These are phyloP conservation scores for Solanum chaucha DNA, from an alignment of 257 asterid genomes.

Conservation along the genomic window DNA sequence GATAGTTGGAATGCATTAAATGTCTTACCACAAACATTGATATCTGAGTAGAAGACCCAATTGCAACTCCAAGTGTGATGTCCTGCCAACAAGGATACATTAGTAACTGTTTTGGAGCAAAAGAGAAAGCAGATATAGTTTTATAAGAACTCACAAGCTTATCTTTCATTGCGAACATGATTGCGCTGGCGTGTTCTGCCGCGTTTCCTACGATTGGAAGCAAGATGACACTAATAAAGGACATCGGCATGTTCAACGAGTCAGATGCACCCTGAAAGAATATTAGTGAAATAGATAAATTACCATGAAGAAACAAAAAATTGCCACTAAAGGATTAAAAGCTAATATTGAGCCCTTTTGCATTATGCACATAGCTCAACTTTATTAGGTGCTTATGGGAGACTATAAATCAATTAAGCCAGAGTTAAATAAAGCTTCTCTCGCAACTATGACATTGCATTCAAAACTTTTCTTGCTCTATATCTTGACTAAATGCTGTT, in stretches of 20 bases:
- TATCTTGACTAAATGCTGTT: background rate
- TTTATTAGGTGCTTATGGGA: background rate
- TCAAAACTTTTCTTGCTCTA: background rate
- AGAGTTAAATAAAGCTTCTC: background rate
- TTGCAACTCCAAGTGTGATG: conserved; percentile 78
- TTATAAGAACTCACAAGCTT: conserved; percentile 25
- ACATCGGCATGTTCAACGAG: conserved; percentile 71
- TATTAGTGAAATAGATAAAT: background rate
- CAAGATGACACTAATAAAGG: conserved; percentile 86
- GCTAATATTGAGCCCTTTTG: background rate
- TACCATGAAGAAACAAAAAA: background rate
- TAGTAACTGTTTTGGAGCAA: background rate
- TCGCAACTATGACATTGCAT: background rate
- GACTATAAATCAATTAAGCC: background rate
- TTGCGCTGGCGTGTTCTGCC: conserved; percentile 97
- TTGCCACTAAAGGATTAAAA: background rate
- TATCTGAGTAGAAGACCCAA: conserved; percentile 97
- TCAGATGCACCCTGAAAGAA: conserved; percentile 82
- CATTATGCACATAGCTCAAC: background rate
- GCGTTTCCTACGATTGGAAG: conserved; percentile 97
- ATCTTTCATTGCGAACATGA: conserved; percentile 98
- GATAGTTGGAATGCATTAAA: background rate
- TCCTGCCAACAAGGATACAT: conserved; percentile 21
- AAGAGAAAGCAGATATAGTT: background rate
- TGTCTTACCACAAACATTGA: conserved; percentile 91